phyloP scores from a whole-genome alignment of 108 stramenopile genomes.

The Pseudonitzschia pungens region DNA sequence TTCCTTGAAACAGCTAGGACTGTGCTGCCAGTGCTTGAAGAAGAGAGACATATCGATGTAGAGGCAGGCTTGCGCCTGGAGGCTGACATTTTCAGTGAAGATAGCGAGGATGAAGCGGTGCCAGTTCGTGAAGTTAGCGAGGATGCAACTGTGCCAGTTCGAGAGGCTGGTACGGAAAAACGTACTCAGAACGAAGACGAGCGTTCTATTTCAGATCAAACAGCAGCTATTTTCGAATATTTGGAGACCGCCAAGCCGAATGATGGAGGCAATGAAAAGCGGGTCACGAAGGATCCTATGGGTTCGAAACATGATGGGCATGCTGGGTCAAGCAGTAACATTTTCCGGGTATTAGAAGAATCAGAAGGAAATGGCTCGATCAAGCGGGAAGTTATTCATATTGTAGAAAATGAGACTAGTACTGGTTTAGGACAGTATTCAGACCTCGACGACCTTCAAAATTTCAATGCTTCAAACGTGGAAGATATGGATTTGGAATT shows the following conservation, averaged over 20 bases:
- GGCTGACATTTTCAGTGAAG: slow-evolving; percentile 8
- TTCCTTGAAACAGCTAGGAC: slow-evolving; percentile 31
- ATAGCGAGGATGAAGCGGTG: neutral
- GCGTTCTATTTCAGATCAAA: slow-evolving; percentile 13
- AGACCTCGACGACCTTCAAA: neutral
- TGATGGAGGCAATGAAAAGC: neutral
- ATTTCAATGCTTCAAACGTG: neutral
- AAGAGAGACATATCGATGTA: slow-evolving; percentile 8
- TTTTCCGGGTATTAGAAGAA: slow-evolving; percentile 26
- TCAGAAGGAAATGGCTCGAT: neutral
- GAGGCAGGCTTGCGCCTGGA: neutral
- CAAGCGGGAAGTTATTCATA: neutral
- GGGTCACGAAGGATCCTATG: neutral
- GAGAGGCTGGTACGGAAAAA: neutral
- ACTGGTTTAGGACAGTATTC: neutral
- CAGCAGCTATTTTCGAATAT: slow-evolving; percentile 21
- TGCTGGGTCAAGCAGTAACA: neutral
- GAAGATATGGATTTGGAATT: slow-evolving; percentile 42
- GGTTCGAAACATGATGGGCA: neutral
- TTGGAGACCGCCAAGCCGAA: slow-evolving; percentile 8
- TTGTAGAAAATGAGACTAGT: neutral
- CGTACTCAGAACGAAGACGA: slow-evolving; percentile 5
- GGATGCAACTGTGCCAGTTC: too few species aligned
- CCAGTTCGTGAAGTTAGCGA: neutral
- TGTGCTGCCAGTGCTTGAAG: slow-evolving; percentile 20